phyloP scores from a whole-genome alignment of 495 filamentous ascomycete species.

The Trichocladium antarcticum region DNA sequence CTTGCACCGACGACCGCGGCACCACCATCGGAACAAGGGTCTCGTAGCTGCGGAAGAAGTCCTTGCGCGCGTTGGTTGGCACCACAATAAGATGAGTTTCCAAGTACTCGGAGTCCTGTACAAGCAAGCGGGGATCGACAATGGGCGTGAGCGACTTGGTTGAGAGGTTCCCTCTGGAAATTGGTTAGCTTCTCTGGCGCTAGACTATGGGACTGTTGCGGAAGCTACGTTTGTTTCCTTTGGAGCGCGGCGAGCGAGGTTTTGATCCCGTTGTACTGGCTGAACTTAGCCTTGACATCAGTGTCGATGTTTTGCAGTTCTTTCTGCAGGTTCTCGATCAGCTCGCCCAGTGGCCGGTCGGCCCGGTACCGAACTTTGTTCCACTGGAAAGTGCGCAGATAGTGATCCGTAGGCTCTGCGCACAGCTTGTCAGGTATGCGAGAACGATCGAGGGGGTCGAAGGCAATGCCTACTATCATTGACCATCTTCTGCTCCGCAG shows the following conservation, averaged over 20 bases:
- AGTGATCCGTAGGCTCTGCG: conserved; percentile 83
- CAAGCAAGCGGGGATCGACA: conserved; percentile 63
- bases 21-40: conserved; percentile 73
- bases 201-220: not conserved
- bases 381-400: conserved; percentile 81
- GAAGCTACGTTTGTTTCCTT: conserved; percentile 58
- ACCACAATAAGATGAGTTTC: conserved; percentile 90
- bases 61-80: conserved; percentile 62
- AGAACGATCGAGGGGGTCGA: not conserved
- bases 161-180: conserved; percentile 86
- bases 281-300: conserved; percentile 86
- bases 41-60: conserved; percentile 84
- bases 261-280: conserved; percentile 84
- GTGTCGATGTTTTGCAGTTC: conserved; percentile 81
- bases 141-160: conserved; percentile 86
- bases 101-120: conserved; percentile 89
- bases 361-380: conserved; percentile 94
- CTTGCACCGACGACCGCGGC: conserved; percentile 66
- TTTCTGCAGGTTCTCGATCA: conserved; percentile 80
- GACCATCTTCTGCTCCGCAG: conserved; percentile 79
- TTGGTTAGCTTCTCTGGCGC: not conserved
- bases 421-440: conserved; percentile 1
- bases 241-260: conserved; percentile 66
- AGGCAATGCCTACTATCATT: conserved; percentile 69
- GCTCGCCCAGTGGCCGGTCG: conserved; percentile 74